Conservation (phyloP, 306 rosid genomes). For the Corylus americana region DNA sequence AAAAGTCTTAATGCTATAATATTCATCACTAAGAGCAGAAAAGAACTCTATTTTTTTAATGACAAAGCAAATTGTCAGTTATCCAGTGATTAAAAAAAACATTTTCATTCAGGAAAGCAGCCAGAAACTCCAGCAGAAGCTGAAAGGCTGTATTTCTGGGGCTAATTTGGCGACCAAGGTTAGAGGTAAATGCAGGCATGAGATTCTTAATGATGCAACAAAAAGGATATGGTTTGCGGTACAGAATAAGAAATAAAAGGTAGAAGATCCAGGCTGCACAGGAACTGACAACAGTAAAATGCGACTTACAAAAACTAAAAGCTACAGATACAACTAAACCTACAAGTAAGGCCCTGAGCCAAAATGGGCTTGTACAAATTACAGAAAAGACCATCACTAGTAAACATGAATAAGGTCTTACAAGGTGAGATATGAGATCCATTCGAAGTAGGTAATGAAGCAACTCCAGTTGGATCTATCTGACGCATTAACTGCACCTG, state of each 20-base stretch:
- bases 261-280: neutral
- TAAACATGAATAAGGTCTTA: slow-evolving; percentile 25
- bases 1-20: neutral
- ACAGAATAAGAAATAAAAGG: neutral
- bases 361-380: neutral
- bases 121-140: neutral
- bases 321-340: neutral
- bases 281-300: neutral
- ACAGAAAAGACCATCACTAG: neutral
- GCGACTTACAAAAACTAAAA: neutral
- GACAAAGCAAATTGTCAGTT: neutral
- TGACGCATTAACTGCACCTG: slow-evolving; percentile 69
- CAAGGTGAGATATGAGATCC: slow-evolving; percentile 66
- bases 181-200: neutral
- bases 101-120: neutral
- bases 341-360: neutral
- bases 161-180: neutral
- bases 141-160: neutral
- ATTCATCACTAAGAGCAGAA: neutral
- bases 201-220: neutral
- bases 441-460: slow-evolving; percentile 61
- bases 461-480: slow-evolving; percentile 50
- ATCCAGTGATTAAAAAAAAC: neutral
- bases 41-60: neutral
- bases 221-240: neutral